These are phyloP conservation scores for Choiromyces venosus DNA, from an alignment of 495 filamentous ascomycete genomes.

Conservation along the genomic window DNA sequence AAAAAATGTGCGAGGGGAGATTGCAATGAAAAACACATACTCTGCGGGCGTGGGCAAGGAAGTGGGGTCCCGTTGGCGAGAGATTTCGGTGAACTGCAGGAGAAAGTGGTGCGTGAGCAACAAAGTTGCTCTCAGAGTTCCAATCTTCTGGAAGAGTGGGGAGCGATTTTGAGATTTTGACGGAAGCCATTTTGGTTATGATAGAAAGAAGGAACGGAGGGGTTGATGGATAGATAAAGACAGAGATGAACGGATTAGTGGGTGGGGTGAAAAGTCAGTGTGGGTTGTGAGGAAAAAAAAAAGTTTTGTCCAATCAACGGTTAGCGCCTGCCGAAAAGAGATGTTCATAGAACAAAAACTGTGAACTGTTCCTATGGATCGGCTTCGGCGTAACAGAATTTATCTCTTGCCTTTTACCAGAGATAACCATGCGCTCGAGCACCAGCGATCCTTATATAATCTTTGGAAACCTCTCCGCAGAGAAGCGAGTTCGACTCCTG, in stretches of 20 bases:
- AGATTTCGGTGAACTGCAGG: slow-evolving; percentile 47
- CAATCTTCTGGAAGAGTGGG: slow-evolving; percentile 75
- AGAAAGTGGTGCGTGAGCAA: slow-evolving; percentile 48
- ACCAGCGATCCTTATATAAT: slow-evolving; percentile 55
- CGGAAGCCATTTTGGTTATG: slow-evolving; percentile 27
- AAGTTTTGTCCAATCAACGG: not conserved
- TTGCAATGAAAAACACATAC: slow-evolving; percentile 46
- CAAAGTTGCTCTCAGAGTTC: slow-evolving; percentile 86
- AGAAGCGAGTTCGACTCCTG: slow-evolving; percentile 40
- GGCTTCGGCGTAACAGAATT: slow-evolving; percentile 51
- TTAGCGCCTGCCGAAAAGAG: not conserved
- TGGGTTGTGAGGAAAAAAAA: not conserved
- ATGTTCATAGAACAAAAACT: slow-evolving; percentile 16
- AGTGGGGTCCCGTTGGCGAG: slow-evolving; percentile 94
- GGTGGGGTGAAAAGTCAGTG: not conserved
- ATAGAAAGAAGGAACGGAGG: not conserved
- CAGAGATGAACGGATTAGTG: not conserved
- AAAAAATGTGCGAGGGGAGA: slow-evolving; percentile 22
- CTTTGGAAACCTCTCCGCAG: slow-evolving; percentile 51
- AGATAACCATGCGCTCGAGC: slow-evolving; percentile 59
- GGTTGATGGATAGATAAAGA: not conserved
- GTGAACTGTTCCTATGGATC: slow-evolving; percentile 19
- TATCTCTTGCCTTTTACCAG: slow-evolving; percentile 69
- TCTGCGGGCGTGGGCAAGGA: slow-evolving; percentile 92
- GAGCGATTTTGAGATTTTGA: slow-evolving; percentile 49